Evolutionary conservation across 1,284 basidiomycete species (phyloP).

Genomic region (Sanghuangporus weigelae): DNA sequence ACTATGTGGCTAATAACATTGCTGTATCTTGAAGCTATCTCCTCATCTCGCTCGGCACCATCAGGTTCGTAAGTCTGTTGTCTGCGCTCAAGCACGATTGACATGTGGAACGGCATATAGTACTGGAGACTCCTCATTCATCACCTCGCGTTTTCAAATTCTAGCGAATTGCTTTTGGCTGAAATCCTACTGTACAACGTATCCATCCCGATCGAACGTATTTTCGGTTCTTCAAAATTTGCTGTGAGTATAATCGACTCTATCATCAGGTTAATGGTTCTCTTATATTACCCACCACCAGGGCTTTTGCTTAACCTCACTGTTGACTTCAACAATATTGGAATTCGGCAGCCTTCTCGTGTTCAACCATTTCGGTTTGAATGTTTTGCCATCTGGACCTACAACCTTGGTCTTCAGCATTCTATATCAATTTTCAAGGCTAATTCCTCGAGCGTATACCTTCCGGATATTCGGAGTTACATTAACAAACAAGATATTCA

Average conservation of each 20-base stretch:
- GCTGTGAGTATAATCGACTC: slow-evolving; percentile 51
- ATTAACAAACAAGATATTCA: slow-evolving; percentile 70
- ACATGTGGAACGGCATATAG: slow-evolving; percentile 34
- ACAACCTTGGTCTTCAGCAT: slow-evolving; percentile 67
- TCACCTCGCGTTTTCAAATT: slow-evolving; percentile 78
- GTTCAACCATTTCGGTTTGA: slow-evolving; percentile 60
- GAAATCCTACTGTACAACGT: slow-evolving; percentile 74
- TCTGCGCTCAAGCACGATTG: too few relatives aligned
- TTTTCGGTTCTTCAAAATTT: slow-evolving; percentile 84
- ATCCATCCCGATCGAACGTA: slow-evolving; percentile 72
- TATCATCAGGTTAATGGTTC: not conserved
- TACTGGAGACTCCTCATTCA: slow-evolving; percentile 81
- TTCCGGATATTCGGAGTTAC: slow-evolving; percentile 73
- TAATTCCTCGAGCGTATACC: slow-evolving; percentile 71
- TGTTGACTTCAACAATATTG: slow-evolving; percentile 59
- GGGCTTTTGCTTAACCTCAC: slow-evolving; percentile 72
- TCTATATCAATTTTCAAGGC: slow-evolving; percentile 74
- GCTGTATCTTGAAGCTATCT: slow-evolving; percentile 40
- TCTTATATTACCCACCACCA: slow-evolving; percentile 26
- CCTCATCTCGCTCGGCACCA: slow-evolving; percentile 69
- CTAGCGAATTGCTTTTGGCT: slow-evolving; percentile 78
- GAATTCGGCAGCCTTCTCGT: slow-evolving; percentile 61
- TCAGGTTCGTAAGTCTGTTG: slow-evolving; percentile 41
- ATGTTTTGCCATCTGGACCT: slow-evolving; percentile 72
- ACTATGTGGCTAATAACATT: not conserved